Evolutionary conservation across 164 flowering plant species (phyloP), one percentile per base, ranked within the genome.

Genomic region (Dillenia turbinata): DNA sequence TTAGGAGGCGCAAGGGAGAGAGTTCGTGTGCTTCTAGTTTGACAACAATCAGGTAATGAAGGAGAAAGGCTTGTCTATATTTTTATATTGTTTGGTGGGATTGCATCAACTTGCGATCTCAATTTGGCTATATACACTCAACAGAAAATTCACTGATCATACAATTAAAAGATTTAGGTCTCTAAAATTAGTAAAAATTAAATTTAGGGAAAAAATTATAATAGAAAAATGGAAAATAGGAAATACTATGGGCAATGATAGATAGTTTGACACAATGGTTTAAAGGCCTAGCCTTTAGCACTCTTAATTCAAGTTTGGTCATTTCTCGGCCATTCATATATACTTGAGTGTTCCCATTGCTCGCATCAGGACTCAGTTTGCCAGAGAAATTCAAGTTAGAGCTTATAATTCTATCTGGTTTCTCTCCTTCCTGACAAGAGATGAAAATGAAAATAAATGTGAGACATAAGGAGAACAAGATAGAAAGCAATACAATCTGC

Each of bases 291-390:
- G 87, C 99, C 93, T 77, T 92, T 26, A 95, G 76, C 22, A 95
- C 72, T 74, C 85, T 78, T 67, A 82, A 66, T 76, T 95, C 99
- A 65, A 79, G 87, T 73, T 75, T 90, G 59, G 98, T 92, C 54
- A 95, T 88, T 76, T 95, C 92, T 33, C 99, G 82, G 40, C 96
- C 97, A 73, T 95, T 95, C 9, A 95, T 83, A 63, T 77, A 90
- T 49, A 92, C 99, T 71, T 87, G 78, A 54, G 98, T 92, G 69
- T 79, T 88, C 53, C 99, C 99, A 67, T 84, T 82, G 75, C 99
- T 95, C 19, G 98, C 98, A 61, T 79, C 59, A 52, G 87, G 72
- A 61, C 76, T 73, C 49, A 95, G 89, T 71, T 86, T 90, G 61
- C 99, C 98, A 3, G 92, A 68, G 70, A 95, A 87, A 75, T 78